Base-by-base conservation (phyloP, 2,329 filamentous ascomycete species). In the Aphanoascus verrucosus region DNA sequence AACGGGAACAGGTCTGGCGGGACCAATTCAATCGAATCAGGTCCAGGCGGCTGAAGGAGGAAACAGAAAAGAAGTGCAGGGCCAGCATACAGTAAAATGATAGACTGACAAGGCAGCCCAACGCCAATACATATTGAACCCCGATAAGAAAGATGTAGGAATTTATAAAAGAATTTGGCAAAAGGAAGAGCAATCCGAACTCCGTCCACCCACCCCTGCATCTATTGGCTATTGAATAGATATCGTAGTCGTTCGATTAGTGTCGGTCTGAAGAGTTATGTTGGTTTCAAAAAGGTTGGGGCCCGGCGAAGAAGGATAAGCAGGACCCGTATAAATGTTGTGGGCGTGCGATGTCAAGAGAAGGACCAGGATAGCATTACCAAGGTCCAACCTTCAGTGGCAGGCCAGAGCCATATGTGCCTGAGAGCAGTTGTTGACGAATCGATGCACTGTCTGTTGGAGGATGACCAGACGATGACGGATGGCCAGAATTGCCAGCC, bases 341-440 rank as follows among this genome's bases (percentile, higher is more conserved):
- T 46, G 51, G 43, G 17, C 31, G 15, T 35, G n/a, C 35, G 20
- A 17, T 20, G 34, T 37, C 5, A 35, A 35, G 11, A 32, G 17
- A 46, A 32, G 23, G 7, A 7, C 17, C 7, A 28, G 28, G 12
- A 6, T 31, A 46, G 17, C 38, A 53, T 69, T 71, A 80, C 77
- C 77, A 80, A 7, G 73, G 74, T 31, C 79, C 77, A 57, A 80
- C 75, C 58, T 77, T 77, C 51, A 81, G 73, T 34, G 77, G 74
- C 23, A 74, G 67, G 51, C 74, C 75, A 56, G 74, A 65, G 28
- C 77, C 78, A 60, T 80, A 82, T 40, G 74, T 80, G 55, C 75
- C 80, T 56, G 70, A 78, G 52, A 80, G 65, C 40, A 81, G 67
- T 60, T 81, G 78, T 46, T 80, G 76, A 53, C 78, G 72, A 46